Evolutionary conservation across 2,329 filamentous ascomycete genomes (phyloP), one percentile per base, ranked within the genome.

Genomic region (Endothia cerciana): DNA sequence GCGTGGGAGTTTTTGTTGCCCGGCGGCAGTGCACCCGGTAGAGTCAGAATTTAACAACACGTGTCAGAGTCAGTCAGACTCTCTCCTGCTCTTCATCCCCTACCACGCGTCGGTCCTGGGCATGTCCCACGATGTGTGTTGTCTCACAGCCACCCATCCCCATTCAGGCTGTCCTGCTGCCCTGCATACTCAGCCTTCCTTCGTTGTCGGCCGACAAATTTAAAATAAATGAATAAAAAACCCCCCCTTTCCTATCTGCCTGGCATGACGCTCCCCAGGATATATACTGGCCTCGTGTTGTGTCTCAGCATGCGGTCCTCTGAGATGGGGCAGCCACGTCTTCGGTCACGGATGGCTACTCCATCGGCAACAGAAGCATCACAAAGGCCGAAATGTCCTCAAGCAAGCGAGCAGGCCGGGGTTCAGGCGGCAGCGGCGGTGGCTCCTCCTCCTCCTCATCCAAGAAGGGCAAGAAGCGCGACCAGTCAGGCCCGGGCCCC

Each of bases 121-220:
- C 22, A 15, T 51, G 22, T 51, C 6, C 47, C 13, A 22, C 28
- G 4, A 5, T 30, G 13, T 17, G 28, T 17, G 47, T 28, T 51
- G 11, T 25, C 47, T 51, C 47, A 51, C 47, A 51, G 47, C 47
- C 47, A 51, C 47, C 11, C 47, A 51, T 51, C 47, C 47, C 47
- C 47, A 51, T 22, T 11, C 47, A 51, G 28, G 22, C 47, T 51
- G 28, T 28, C 13, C 47, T 51, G 47, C 47, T 51, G 25, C 25
- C 22, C 47, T 51, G 25, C 47, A 15, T 28, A 51, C 17, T 51
- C 47, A 15, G 22, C 47, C 47, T 51, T 51, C 47, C 47, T 51
- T 51, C 47, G 28, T 28, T 4, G 22, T 51, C 13, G 25, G 47
- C 15, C 17, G 47, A n/a, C n/a, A n/a, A n/a, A n/a, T n/a, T n/a